These are phyloP conservation scores for Furcasterigmium furcatum DNA, from an alignment of 2,329 filamentous ascomycete genomes.

Conservation along the genomic window DNA sequence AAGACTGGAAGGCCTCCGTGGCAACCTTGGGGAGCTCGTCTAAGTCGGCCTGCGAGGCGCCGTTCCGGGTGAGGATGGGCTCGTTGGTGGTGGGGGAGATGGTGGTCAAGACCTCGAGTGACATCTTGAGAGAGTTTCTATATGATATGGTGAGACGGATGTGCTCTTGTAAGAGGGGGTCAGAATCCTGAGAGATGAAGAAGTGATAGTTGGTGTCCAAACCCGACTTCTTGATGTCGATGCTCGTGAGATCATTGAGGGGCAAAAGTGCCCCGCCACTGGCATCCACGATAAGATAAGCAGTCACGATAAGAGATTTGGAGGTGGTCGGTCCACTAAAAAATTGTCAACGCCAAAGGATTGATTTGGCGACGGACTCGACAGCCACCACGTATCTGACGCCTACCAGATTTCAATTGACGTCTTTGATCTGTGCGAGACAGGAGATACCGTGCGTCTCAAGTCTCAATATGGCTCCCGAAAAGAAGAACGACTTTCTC, in stretches of 20 bases:
- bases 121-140: conserved; percentile 42
- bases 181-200: background rate
- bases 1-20: conserved; percentile 72
- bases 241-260: conserved; percentile 13
- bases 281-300: conserved; percentile 7
- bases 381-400: no score
- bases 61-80: conserved; percentile 75
- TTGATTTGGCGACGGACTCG: no score
- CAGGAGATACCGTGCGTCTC: no score
- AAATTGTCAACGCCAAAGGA: background rate
- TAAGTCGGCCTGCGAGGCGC: conserved; percentile 68
- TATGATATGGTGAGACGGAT: background rate
- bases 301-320: background rate
- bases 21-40: conserved; percentile 68
- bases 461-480: conserved; percentile 57
- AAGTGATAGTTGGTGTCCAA: no score
- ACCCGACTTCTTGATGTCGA: no score
- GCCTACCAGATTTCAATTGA: no score
- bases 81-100: conserved; percentile 91
- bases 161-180: background rate
- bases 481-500: conserved; percentile 72
- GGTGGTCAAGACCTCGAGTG: conserved; percentile 65
- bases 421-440: no score
- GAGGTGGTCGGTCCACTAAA: background rate
- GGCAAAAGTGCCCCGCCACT: conserved; percentile 6